Evolutionary conservation across 2,329 filamentous ascomycete species (phyloP).

Genomic region (Cyclaneusma minus): DNA sequence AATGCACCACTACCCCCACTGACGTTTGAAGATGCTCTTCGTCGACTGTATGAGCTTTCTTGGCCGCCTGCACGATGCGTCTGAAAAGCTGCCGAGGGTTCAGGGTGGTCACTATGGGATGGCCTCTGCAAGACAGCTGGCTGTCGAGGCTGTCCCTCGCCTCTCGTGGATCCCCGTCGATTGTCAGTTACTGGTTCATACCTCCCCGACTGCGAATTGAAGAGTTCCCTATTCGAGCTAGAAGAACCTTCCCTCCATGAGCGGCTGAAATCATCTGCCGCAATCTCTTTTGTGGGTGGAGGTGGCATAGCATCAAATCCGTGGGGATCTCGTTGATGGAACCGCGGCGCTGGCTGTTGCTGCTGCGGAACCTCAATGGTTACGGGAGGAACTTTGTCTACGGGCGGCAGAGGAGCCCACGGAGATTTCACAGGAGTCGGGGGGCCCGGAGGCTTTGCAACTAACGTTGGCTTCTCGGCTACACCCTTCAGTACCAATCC

Average conservation of each 20-base stretch:
- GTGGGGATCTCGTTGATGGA: constrained; percentile 37
- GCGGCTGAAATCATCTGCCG: constrained; percentile 84
- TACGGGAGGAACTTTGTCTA: constrained; percentile 65
- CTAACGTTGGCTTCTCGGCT: constrained; percentile 55
- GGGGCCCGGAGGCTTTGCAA: constrained; percentile 53
- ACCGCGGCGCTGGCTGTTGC: constrained; percentile 28
- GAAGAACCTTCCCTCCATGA: constrained; percentile 60
- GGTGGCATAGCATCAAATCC: constrained; percentile 36
- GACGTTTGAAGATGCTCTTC: constrained; percentile 79
- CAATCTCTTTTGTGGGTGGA: constrained; percentile 63
- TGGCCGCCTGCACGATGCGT: constrained; percentile 52
- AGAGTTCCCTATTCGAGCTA: constrained; percentile 59
- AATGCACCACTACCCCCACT: constrained; percentile 70
- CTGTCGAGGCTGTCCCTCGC: constrained; percentile 52
- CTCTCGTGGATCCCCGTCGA: constrained; percentile 52
- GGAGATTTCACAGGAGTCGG: constrained; percentile 71
- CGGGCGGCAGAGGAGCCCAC: constrained; percentile 74
- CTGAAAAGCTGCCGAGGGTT: constrained; percentile 79
- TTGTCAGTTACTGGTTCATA: constrained; percentile 75
- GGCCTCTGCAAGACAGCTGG: constrained; percentile 68
- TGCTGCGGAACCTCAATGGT: constrained; percentile 35
- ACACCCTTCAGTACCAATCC: constrained; percentile 51
- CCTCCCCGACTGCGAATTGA: constrained; percentile 86
- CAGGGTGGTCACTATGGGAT: constrained; percentile 47
- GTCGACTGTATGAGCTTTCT: constrained; percentile 53